Evolutionary conservation across 2,329 filamentous ascomycete genomes (phyloP), one percentile per base, ranked within the genome.

Genomic region (Aspergillus ibericus): DNA sequence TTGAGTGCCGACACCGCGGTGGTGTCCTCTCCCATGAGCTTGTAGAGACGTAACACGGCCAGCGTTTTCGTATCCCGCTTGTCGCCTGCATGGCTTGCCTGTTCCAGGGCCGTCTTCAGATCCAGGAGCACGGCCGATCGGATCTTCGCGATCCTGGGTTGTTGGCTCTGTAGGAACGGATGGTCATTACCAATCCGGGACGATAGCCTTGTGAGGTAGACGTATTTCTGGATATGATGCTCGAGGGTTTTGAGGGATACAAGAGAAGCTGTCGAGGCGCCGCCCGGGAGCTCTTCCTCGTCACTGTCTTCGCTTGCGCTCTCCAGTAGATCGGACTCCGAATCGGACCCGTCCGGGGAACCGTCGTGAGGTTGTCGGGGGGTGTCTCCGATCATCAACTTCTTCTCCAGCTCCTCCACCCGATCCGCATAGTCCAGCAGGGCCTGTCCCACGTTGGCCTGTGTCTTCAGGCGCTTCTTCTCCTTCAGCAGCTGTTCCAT

Each of bases 81-180:
- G 13, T 70, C 64, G 20, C 69, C 70, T 6, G 68, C 68, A 34
- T 70, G 67, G 50, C 78, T 82, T 6, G 82, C 80, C 65, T 87
- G 83, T 68, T 85, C 84, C 55, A 90, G 72, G 5, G 85, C 85
- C 40, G 83, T 83, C 56, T 83, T 85, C 32, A 91, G 73, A 75
- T 91, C 88, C 47, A 89, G 75, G 32, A 89, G 71, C 57, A 91
- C 72, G 0, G 86, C 88, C 56, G 85, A 85, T 59, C 82, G 81
- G 22, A 89, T 78, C 65, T 83, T 83, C 36, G 78, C 71, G 55
- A 89, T 72, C 51, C 88, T 77, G 5, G 78, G 72, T 63, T 83
- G 76, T 66, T 88, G 86, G 15, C 80, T 79, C 35, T 79, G 69
- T 15, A 91, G 70, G 65, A 90, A 90, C 1, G 88, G 87, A 75